Percentiles rank a stretch among this genome's conserved stretches.
Evolutionary conservation across 805 yeast species (phyloP).

Genomic region (Hanseniaspora valbyensis): DNA sequence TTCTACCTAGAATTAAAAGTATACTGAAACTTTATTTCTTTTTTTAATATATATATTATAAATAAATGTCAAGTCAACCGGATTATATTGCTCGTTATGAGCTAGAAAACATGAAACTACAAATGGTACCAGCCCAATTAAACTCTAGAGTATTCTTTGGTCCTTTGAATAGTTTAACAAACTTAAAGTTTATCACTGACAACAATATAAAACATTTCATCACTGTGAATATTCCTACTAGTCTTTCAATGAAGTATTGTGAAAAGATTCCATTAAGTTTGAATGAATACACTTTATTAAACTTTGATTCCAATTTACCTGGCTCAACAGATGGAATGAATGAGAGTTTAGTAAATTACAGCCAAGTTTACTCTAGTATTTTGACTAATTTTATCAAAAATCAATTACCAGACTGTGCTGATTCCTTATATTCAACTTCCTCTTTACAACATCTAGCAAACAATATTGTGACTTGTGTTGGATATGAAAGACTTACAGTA

Average conservation of each 20-base stretch:
- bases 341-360: constrained; percentile 10
- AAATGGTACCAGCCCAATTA: constrained; percentile 35
- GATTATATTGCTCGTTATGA: constrained; percentile 17
- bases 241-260: constrained; percentile 27
- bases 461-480: constrained; percentile 19
- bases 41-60: background rate
- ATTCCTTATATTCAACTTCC: constrained; percentile 10
- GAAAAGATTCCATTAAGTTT: constrained; percentile 23
- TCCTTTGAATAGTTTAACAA: constrained; percentile 35
- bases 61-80: constrained; percentile 18
- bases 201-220: constrained; percentile 34
- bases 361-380: constrained; percentile 13
- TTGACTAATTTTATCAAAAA: constrained; percentile 11
- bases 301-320: constrained; percentile 28
- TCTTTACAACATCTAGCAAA: constrained; percentile 15
- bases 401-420: background rate
- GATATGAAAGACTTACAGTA: constrained; percentile 21
- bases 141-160: constrained; percentile 37
- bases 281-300: constrained; percentile 28
- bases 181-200: constrained; percentile 29
- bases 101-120: constrained; percentile 18
- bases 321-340: constrained; percentile 24
- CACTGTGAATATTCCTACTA: constrained; percentile 29
- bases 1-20: too few species aligned
- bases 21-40: too few species aligned